Base-by-base conservation (phyloP, 805 yeast genomes). In the Torulaspora delbrueckii region DNA sequence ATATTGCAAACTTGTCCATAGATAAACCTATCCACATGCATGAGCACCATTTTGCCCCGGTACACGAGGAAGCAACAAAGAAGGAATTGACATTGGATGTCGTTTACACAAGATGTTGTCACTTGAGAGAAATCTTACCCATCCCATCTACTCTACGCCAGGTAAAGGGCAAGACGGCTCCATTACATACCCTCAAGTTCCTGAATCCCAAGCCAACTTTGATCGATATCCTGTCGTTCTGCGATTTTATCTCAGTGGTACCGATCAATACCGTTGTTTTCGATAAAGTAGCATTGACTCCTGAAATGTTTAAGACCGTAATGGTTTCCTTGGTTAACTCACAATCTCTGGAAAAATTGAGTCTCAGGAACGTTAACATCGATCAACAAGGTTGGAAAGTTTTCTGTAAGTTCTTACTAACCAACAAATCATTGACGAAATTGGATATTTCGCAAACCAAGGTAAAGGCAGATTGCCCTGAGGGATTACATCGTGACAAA, bases 81-180 rank as follows among this genome's bases (percentile, higher is more conserved):
- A 53, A 52, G 10, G 63, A 65, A 37, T 38, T 62, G 12, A 65
- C 68, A 2, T 50, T 73, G 43, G 96, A 87, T 56, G 75, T 80
- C 37, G 73, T 91, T 58, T 90, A 90, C 66, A 87, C 96, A 1
- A 72, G 97, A 53, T 91, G 97, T 64, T 90, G 97, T 62, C 97
- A 90, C 64, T 70, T 90, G 47, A 73, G 97, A 45, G 97, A 90
- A 58, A 90, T 90, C 46, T 65, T 90, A 50, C 97, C 98, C 1
- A 90, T 90, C 40, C 91, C 96, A 3, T 91, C 95, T 2, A 88
- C 91, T 5, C 60, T 86, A 55, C 84, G 84, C 58, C 96, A 87
- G 60, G 86, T 86, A 1, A 81, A 81, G 58, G 87, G 85, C 18
- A 81, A 88, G 24, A 75, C 82, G 37, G 81, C 86, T 0, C 95